Conservation (phyloP, 257 asterid species). For the Forsythia viridissima region DNA sequence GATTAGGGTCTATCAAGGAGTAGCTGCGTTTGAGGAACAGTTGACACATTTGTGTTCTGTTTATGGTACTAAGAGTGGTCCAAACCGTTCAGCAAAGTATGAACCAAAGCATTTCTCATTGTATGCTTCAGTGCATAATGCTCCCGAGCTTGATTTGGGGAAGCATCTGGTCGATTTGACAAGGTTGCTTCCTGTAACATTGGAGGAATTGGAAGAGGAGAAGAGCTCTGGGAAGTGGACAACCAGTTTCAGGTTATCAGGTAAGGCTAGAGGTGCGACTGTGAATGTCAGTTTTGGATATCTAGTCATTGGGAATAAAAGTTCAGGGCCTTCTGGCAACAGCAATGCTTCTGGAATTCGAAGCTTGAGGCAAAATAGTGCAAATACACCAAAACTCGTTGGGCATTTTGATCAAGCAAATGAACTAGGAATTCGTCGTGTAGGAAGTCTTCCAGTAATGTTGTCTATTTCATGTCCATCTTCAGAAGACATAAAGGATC, state of each 20-base stretch:
- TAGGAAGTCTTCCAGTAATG: slow-evolving; percentile 65
- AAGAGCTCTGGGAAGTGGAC: slow-evolving; percentile 88
- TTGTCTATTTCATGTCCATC: slow-evolving; percentile 39
- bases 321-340: slow-evolving; percentile 23
- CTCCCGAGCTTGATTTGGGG: slow-evolving; percentile 85
- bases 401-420: slow-evolving; percentile 34
- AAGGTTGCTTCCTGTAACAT: slow-evolving; percentile 82
- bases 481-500: slow-evolving; percentile 66
- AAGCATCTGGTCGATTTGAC: slow-evolving; percentile 83
- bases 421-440: slow-evolving; percentile 42
- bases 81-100: slow-evolving; percentile 79
- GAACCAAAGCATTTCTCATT: slow-evolving; percentile 78
- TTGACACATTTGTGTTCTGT: slow-evolving; percentile 71
- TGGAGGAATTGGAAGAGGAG: slow-evolving; percentile 89
- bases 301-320: slow-evolving; percentile 47
- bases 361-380: slow-evolving; percentile 38
- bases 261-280: slow-evolving; percentile 76
- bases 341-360: slow-evolving; percentile 35
- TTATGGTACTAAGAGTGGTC: slow-evolving; percentile 74
- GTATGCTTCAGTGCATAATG: slow-evolving; percentile 60
- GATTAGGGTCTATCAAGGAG: slow-evolving; percentile 54
- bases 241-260: slow-evolving; percentile 84
- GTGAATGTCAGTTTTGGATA: slow-evolving; percentile 83
- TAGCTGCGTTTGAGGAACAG: slow-evolving; percentile 76
- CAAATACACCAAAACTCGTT: slow-evolving; percentile 26